Base-by-base conservation (phyloP, 108 stramenopile species). In the Mayamaea pseudoterrestris region DNA sequence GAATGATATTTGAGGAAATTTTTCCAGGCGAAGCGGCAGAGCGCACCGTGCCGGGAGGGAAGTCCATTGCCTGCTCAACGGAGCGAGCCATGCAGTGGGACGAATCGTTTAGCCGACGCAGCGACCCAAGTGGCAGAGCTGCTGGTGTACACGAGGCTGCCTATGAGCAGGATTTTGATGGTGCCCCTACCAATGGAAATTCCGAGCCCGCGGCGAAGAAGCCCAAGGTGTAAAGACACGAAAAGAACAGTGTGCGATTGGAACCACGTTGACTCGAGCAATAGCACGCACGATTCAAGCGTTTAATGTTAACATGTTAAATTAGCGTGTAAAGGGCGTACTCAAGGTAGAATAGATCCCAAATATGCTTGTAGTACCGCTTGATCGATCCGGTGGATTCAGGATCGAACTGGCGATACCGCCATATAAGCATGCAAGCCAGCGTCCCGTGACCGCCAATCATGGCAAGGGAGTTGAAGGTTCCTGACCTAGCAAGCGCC, bases 11-110 rank as follows among this genome's bases (percentile, higher is more conserved):
- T 57, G 97, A 98, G 63, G 80, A 83, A 52, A 66, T 92, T 32
- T 98, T 90, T 74, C 95, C 97, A n/a, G 92, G 91, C 27, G 83
- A 90, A 54, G 91, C 95, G 5, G 94, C 97, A 12, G 86, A 84
- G 35, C 75, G 73, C 54, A 98, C 97, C 11, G 95, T 98, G 3
- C 97, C 95, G 21, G 94, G 92, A 54, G 97, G 95, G 26, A 93
- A 94, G 63, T 87, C 85, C 28, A 98, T 98, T 60, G 97, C 97
- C 3, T 98, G 97, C 69, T 94, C 93, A 6, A 98, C 97, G 22
- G 93, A 95, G 50, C 82, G 95, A 51, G 97, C 95, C 39, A 89
- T 98, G 71, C 69, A 66, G 26, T 98, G 97, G 97, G 95, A 98
- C 65, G 94, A 53, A 27, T 65, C 79, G 14, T 90, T 89, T 53